Evolutionary conservation across 163 green algal species (phyloP).

Genomic region (Scenedesmus sp.): DNA sequence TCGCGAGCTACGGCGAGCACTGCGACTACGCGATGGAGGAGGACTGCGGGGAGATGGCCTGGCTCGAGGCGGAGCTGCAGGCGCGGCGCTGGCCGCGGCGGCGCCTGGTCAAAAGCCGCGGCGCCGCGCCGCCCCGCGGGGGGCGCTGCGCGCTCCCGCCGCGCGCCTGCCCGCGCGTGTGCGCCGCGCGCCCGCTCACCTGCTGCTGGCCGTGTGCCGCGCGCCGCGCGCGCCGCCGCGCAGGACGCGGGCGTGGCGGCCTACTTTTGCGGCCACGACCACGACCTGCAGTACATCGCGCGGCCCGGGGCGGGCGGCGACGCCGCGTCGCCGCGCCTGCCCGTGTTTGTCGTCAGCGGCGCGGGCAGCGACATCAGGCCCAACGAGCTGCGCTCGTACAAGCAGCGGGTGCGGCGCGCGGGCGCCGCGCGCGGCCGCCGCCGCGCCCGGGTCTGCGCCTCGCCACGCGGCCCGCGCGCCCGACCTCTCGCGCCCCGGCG

Average conservation of each 20-base stretch:
- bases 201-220: neutral
- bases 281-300: constrained; percentile 74
- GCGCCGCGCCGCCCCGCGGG: no score
- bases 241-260: constrained; percentile 27
- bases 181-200: no score
- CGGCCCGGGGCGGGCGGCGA: neutral
- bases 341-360: constrained; percentile 55
- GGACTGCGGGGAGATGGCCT: constrained; percentile 58
- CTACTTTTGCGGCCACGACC: constrained; percentile 78
- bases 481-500: no score
- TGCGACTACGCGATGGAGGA: constrained; percentile 46
- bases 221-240: no score
- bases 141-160: no score
- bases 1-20: constrained; percentile 61
- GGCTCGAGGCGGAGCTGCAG: constrained; percentile 47
- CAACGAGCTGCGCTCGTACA: constrained; percentile 43
- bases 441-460: no score
- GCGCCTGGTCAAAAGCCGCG: no score
- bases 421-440: neutral
- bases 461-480: no score
- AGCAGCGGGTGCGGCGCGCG: constrained; percentile 39
- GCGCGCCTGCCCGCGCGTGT: no score
- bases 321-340: neutral
- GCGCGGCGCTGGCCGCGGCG: no score
- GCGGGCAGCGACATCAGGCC: constrained; percentile 50